Base-by-base conservation (phyloP, 1,284 basidiomycete species). In the Irpex rosettiformis region DNA sequence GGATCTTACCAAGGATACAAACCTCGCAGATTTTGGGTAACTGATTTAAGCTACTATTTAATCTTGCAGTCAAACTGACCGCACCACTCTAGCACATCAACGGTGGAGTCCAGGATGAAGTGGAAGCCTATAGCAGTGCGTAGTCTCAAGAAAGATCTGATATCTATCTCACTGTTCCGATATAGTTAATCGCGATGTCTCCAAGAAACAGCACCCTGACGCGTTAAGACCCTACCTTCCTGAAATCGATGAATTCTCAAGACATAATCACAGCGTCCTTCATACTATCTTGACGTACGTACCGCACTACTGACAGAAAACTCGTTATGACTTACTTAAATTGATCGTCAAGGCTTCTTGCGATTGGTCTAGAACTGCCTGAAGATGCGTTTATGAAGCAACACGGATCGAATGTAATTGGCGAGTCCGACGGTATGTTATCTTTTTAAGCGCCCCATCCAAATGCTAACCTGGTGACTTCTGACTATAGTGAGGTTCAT, bases 1-100 rank as follows among this genome's bases (percentile, higher is more conserved):
- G 81, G 83, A 6, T 80, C 81, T 1, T 85, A 78, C 60, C 76
- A 83, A 64, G 86, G 85, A 3, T 88, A 87, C 64, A 87, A 87
- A 63, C 71, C 72, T 7, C 75, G 78, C 3, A 74, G 79, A 57
- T 82, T 81, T 55, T 85, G 79, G 80, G 85, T 85, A n/a, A n/a
- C n/a, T n/a, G n/a, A n/a, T n/a, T n/a, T n/a, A n/a, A n/a, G n/a
- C n/a, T n/a, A n/a, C n/a, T n/a, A n/a, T n/a, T n/a, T n/a, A n/a
- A n/a, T n/a, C n/a, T 61, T 3, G 69, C 45, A 30, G 43, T 21
- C 11, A 18, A 13, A 11, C 83, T 59, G 78, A 81, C 61, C 79
- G 33, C n/a, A 85, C 52, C 80, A 79, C 37, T 29, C 7, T 48
- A 82, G 81, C 75, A 79, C 40, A 78, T 83, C 55, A 74, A 76